Evolutionary conservation across 805 yeast genomes (phyloP), one percentile per base, ranked within the genome.

Genomic region (Zygosaccharomyces pseudorouxii): DNA sequence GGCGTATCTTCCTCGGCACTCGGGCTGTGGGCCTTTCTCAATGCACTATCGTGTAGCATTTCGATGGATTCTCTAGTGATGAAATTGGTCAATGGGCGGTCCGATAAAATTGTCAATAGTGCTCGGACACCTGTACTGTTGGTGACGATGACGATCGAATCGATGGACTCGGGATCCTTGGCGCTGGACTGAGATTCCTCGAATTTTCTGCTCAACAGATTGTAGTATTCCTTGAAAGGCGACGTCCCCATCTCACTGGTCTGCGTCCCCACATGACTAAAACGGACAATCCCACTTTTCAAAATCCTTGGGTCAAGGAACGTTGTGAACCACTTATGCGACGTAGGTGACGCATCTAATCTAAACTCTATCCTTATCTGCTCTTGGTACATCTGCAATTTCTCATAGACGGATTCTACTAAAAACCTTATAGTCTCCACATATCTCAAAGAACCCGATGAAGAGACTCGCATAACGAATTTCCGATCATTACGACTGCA

Each of bases 111-210:
- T 1, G 70, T 66, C 40, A 66, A 48, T 33, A 66, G 53, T 3
- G 70, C 70, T 46, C 62, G 64, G 6, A 66, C 63, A 19, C 70
- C 70, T 1, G 68, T 64, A 45, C 57, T 59, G 42, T 66, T 65
- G 8, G 69, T 63, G 1, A 66, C 54, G 3, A 66, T 58, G 12
- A 59, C 51, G 3, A 66, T 60, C 6, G 67, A 54, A 16, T 62
- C 65, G 8, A 57, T 35, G 5, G 39, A 29, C 8, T 47, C 28
- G n/a, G 42, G 33, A 14, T 31, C 38, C 20, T 28, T 30, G 2
- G 25, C 29, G 5, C 28, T 38, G 5, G 23, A 38, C 35, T 22
- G 25, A 14, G 28, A 20, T 16, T 49, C 39, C 16, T 56, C 46
- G 42, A 64, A 66, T 46, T 62, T 61, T 4, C 49, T 46, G 46